Percentiles rank a stretch among this genome's conserved stretches.
Conservation (phyloP, 1,139 yeast species). For the Debaryomycetaceae sp. region DNA sequence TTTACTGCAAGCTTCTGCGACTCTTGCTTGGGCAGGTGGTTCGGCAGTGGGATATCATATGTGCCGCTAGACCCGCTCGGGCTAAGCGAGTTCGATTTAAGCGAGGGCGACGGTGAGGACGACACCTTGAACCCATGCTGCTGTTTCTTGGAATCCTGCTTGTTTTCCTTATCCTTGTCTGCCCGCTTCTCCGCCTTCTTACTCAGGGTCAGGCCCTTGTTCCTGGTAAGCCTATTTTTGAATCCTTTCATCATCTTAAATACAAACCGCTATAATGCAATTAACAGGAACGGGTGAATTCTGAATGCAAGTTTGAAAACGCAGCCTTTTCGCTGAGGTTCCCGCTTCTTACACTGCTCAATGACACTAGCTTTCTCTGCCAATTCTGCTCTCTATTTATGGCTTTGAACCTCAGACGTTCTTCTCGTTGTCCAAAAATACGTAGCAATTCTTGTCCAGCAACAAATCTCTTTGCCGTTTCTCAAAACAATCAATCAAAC, state of each 20-base stretch:
- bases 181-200: slow-evolving; percentile 37
- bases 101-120: not conserved
- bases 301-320: not conserved
- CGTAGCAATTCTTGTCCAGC: not conserved
- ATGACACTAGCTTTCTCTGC: not conserved
- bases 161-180: slow-evolving; percentile 22
- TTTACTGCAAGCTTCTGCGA: slow-evolving; percentile 32
- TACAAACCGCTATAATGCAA: not conserved
- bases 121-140: slow-evolving; percentile 21
- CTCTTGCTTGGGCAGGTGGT: slow-evolving; percentile 10
- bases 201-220: slow-evolving; percentile 34
- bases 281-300: not conserved
- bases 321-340: not conserved
- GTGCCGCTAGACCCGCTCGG: slow-evolving; percentile 12
- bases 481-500: not conserved
- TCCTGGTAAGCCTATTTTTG: slow-evolving; percentile 47
- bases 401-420: not conserved
- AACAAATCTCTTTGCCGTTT: not conserved
- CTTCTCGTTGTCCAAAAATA: not conserved
- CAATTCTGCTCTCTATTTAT: not conserved
- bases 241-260: slow-evolving; percentile 50
- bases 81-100: slow-evolving; percentile 20
- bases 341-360: not conserved
- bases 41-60: slow-evolving; percentile 13
- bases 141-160: slow-evolving; percentile 27